A percentile compares a stretch with the other conserved stretches of the same genome.
phyloP scores from a whole-genome alignment of 208 protist genomes.

The Crithidia thermophila region DNA sequence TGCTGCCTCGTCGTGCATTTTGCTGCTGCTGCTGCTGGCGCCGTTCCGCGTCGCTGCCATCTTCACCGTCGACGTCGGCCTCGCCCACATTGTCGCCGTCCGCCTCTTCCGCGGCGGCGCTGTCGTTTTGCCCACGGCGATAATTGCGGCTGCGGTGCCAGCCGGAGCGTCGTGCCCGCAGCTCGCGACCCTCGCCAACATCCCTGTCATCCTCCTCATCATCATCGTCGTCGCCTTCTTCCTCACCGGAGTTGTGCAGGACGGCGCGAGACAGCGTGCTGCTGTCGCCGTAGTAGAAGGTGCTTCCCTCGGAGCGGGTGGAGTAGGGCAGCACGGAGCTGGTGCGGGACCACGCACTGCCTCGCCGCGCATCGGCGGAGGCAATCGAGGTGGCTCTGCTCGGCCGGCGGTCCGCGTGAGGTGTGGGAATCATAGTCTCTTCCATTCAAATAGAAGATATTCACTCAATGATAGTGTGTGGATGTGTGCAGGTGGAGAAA shows the following conservation, averaged over 20 bases:
- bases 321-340: conserved; percentile 9
- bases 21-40: background rate
- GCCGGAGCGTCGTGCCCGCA: background rate
- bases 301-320: conserved; percentile 12
- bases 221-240: background rate
- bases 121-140: too few species aligned
- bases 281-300: background rate
- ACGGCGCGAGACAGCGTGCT: conserved; percentile 9
- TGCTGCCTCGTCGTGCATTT: background rate
- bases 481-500: too few species aligned
- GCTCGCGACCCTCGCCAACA: background rate
- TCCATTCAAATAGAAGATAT: too few species aligned
- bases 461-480: too few species aligned
- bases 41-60: too few species aligned
- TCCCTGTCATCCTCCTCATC: background rate
- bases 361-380: background rate
- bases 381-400: background rate
- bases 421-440: too few species aligned
- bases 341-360: background rate
- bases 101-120: too few species aligned
- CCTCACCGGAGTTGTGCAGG: conserved; percentile 5
- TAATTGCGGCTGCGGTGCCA: background rate
- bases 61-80: background rate
- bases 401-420: background rate
- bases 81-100: background rate